Base-by-base conservation (phyloP, 2,329 filamentous ascomycete genomes). In the Ophiosphaerella herpotricha region DNA sequence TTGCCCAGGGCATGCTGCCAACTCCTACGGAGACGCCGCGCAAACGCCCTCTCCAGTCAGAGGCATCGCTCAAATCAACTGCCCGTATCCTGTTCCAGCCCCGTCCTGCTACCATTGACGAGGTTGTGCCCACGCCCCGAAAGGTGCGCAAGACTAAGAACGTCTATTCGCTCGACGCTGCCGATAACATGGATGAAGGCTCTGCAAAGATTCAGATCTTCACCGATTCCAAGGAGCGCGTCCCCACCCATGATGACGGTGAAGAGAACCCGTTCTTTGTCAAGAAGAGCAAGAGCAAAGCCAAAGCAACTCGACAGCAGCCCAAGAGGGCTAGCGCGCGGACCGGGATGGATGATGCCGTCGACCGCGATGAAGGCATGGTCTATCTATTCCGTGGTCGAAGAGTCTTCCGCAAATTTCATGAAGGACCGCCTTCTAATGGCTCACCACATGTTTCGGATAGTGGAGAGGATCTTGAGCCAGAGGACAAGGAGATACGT, bases 361-460 rank as follows among this genome's bases (percentile, higher is more conserved):
- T 82, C 3, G 72, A 78, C 29, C 85, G 87, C 26, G 81, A 86
- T 4, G 88, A 93, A 70, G 90, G 90, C 52, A 81, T 91, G 66
- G 77, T 91, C 54, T 90, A 86, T 63, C 82, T 86, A 11, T 93
- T 93, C 78, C 90, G 90, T 63, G 90, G 90, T 69, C 90, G 88
- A 78, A 90, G 85, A 68, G 79, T 90, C 48, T 91, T 90, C 76
- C 85, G 86, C 71, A 88, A 86, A 66, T 90, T 87, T 60, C 72
- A 75, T 21, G 74, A 78, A 35, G 68, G 70, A 4, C 65, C 64
- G 9, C 53, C 56, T 4, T 56, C 63, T 11, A 74, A 74, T 38
- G 70, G 68, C 21, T 72, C 69, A 8, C 26, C 26, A 9, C 63
- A 68, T 2, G 64, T 70, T 2, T 29, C 44, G 12, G 63, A 72